These are phyloP conservation scores for Staphylotrichum tortipilum DNA, from an alignment of 495 filamentous ascomycete species.

Conservation along the genomic window DNA sequence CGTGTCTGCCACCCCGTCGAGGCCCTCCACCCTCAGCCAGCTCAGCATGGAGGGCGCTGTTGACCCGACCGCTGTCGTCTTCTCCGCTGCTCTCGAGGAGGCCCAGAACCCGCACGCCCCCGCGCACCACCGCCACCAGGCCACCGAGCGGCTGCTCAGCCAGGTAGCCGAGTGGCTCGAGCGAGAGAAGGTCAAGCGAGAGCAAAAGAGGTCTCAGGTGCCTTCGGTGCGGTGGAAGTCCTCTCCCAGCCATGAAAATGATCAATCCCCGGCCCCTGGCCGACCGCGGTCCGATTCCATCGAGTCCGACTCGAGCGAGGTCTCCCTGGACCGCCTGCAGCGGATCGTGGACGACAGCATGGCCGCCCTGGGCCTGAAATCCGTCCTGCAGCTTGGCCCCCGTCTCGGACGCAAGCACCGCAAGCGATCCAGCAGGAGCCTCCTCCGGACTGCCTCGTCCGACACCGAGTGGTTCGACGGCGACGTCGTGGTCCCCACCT, in stretches of 20 bases:
- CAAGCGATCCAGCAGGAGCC: conserved; percentile 27
- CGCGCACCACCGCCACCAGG: conserved; percentile 26
- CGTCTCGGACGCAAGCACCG: conserved; percentile 26
- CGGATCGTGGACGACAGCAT: conserved; percentile 57
- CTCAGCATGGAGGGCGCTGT: conserved; percentile 22
- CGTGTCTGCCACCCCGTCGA: conserved; percentile 26
- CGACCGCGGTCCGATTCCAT: conserved; percentile 33
- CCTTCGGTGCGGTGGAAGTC: conserved; percentile 22
- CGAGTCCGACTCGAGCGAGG: conserved; percentile 48
- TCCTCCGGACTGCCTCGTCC: conserved; percentile 46
- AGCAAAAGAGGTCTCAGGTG: conserved; percentile 39
- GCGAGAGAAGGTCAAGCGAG: conserved; percentile 60
- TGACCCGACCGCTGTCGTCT: conserved; percentile 13
- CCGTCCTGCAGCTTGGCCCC: conserved; percentile 27
- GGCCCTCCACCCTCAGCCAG: conserved; percentile 31
- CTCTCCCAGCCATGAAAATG: conserved; percentile 11
- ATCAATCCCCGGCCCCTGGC: not conserved
- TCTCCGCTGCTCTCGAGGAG: conserved; percentile 25
- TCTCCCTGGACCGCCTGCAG: conserved; percentile 61
- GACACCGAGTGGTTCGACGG: conserved; percentile 73
- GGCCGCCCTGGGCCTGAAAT: conserved; percentile 35
- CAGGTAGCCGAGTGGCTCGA: conserved; percentile 77
- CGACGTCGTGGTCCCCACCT: conserved; percentile 63
- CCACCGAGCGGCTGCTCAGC: conserved; percentile 49
- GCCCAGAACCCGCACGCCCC: conserved; percentile 20